Evolutionary conservation across 2,329 filamentous ascomycete genomes (phyloP).

Genomic region (Juglanconis sp.): DNA sequence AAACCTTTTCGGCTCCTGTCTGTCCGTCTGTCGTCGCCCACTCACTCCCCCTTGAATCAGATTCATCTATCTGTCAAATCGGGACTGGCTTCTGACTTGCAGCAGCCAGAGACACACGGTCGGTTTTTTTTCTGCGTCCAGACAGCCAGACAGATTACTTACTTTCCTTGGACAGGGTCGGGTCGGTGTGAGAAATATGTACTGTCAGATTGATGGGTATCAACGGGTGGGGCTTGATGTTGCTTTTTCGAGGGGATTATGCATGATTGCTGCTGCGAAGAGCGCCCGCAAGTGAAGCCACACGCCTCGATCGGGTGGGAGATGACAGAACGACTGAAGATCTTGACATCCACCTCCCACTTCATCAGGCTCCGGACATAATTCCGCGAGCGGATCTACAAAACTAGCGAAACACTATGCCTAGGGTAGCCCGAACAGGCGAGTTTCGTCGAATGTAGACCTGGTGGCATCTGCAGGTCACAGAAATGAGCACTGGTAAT

Average conservation of each 20-base stretch:
- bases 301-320: not conserved
- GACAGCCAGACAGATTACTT: not conserved
- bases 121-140: not conserved
- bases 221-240: constrained; percentile 1
- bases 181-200: not conserved
- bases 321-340: not conserved
- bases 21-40: not conserved
- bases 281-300: constrained; percentile 3
- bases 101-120: constrained; percentile 8
- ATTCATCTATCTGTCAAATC: constrained; percentile 13
- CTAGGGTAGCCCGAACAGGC: not conserved
- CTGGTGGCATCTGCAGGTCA: not conserved
- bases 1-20: not conserved
- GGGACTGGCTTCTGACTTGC: constrained; percentile 8
- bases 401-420: not conserved
- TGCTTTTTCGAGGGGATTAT: not conserved
- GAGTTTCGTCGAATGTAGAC: not conserved
- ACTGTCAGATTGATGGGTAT: not conserved
- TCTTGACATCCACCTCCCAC: not conserved
- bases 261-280: constrained; percentile 2
- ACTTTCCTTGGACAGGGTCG: not conserved
- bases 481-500: not conserved
- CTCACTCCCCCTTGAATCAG: constrained; percentile 6
- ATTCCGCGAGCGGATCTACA: not conserved
- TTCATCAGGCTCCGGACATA: not conserved